Conservation (phyloP, 129 eudicot species). For the Smallanthus sonchifolius region DNA sequence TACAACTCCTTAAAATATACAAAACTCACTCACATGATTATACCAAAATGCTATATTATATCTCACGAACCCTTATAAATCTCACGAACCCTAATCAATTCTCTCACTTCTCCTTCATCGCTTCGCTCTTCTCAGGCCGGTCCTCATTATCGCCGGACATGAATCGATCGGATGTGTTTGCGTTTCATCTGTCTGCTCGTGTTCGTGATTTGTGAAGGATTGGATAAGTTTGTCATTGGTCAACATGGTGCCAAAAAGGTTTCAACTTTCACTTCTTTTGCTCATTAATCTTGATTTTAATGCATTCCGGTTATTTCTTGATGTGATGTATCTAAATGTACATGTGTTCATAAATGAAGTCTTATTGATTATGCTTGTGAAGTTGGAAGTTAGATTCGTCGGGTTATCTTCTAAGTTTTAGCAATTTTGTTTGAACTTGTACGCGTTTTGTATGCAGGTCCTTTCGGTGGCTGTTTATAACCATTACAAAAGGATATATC, state of each 20-base stretch:
- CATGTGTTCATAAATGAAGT: neutral
- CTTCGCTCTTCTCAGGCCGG: no score
- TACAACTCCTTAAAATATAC: no score
- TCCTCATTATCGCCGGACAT: no score
- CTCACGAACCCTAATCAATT: no score
- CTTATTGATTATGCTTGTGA: slow-evolving; percentile 9
- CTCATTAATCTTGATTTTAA: neutral
- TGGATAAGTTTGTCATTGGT: slow-evolving; percentile 90
- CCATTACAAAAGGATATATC: slow-evolving; percentile 89
- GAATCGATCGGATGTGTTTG: no score
- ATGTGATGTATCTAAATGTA: neutral
- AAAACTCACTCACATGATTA: no score
- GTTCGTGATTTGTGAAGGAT: slow-evolving; percentile 83
- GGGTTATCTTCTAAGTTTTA: neutral
- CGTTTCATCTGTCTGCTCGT: no score
- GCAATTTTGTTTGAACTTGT: neutral
- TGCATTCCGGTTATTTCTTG: neutral
- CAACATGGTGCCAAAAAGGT: slow-evolving; percentile 94
- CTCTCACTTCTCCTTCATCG: no score
- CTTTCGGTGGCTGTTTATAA: slow-evolving; percentile 96
- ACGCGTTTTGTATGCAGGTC: slow-evolving; percentile 43
- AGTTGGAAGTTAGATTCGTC: neutral
- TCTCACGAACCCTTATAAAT: no score
- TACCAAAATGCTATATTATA: no score
- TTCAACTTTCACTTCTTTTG: neutral